Base-by-base conservation (phyloP, 768 basidiomycete species). In the Phylloporus sp. region DNA sequence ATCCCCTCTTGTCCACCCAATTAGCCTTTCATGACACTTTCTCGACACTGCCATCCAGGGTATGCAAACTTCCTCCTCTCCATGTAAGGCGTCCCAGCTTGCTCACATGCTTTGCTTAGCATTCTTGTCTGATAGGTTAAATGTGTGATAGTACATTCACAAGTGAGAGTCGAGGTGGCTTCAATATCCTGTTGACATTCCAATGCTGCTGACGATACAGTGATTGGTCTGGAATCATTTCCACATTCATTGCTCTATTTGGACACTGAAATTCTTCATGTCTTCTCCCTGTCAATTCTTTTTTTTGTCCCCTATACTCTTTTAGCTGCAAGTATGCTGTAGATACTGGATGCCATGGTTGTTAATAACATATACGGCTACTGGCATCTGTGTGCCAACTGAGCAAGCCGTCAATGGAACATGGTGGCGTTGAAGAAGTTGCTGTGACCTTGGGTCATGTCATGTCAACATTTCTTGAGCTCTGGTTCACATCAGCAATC, bases 1-100 rank as follows among this genome's bases (percentile, higher is more conserved):
- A 49, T 36, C 29, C 9, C 29, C 1, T 6, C 9, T 4, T 5
- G 8, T 42, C n/a, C n/a, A n/a, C n/a, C n/a, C n/a, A n/a, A n/a
- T n/a, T n/a, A n/a, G n/a, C 26, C n/a, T 3, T n/a, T 11, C 16
- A 9, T 7, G 15, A 8, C 13, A 5, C 20, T n/a, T 12, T 22
- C 15, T 9, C 29, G 6, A 18, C 31, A 15, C 18, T 2, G 4
- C 20, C 29, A 13, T 32, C 29, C 15, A 45, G 56, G 58, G 2
- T 59, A 59, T 6, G 31, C 57, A 5, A 59, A 59, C 13, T 59
- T 56, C 0, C 29, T 59, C 9, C 52, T 58, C 12, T 52, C 40
- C 0, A 50, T 59, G 58, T 59, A 45, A 47, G 52, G 1, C 3
- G 2, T 8, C 15, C 15, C n/a, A 23, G 26, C 23, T 28, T 18